Evolutionary conservation across 495 filamentous ascomycete genomes (phyloP).

Genomic region (Hypoxylon trugodes): DNA sequence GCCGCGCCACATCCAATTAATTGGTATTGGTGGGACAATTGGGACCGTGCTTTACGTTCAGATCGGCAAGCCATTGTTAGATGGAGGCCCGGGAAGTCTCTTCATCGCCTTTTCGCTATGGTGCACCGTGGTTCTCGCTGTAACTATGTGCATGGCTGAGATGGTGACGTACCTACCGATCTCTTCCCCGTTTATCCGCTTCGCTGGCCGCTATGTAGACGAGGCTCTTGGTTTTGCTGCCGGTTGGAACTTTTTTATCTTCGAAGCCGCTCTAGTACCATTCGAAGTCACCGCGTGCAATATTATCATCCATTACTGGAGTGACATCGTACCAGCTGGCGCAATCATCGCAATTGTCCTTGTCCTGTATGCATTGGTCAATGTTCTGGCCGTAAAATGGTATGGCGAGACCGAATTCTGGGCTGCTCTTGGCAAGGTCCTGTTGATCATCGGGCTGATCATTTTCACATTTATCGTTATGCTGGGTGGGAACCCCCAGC

Average conservation of each 20-base stretch:
- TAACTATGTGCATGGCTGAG: constrained; percentile 71
- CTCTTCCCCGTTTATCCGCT: constrained; percentile 77
- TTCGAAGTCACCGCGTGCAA: constrained; percentile 72
- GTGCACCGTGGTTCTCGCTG: constrained; percentile 64
- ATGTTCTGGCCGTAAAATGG: constrained; percentile 63
- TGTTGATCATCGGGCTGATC: constrained; percentile 69
- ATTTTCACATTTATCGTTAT: constrained; percentile 74
- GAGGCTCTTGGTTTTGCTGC: constrained; percentile 66
- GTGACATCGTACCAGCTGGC: constrained; percentile 63
- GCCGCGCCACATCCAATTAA: constrained; percentile 61
- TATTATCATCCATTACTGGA: constrained; percentile 71
- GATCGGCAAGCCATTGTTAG: constrained; percentile 71
- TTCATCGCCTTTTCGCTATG: constrained; percentile 81
- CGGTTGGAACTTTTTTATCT: constrained; percentile 75
- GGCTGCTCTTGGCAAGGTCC: constrained; percentile 67
- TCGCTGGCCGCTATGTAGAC: constrained; percentile 77
- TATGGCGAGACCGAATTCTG: constrained; percentile 76
- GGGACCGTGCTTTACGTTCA: constrained; percentile 77
- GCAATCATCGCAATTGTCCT: constrained; percentile 67
- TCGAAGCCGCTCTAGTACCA: constrained; percentile 68
- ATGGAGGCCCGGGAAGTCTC: constrained; percentile 78
- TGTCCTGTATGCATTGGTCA: constrained; percentile 63
- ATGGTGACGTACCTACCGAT: constrained; percentile 80
- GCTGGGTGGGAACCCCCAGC: constrained; percentile 70
- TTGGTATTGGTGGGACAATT: constrained; percentile 64